phyloP scores from a whole-genome alignment of 2,329 filamentous ascomycete species.

The Pseudogymnoascus sp. region DNA sequence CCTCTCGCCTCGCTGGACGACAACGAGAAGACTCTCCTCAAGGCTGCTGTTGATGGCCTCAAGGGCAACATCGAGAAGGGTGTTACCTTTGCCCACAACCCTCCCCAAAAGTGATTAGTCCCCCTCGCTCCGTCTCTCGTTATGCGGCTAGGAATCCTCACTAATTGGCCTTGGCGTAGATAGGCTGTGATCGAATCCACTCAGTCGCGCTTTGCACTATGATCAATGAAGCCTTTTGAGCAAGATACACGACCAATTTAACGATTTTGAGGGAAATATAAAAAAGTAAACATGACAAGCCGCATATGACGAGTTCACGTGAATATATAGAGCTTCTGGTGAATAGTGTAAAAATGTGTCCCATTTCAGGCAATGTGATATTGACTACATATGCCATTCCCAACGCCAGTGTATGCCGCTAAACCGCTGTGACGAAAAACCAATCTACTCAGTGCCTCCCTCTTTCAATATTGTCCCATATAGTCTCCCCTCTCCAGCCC shows the following conservation, averaged over 20 bases:
- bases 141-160: neutral
- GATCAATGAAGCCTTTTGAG: neutral
- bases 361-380: constrained; percentile 4
- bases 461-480: neutral
- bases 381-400: neutral
- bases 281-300: constrained; percentile 1
- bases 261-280: constrained; percentile 6
- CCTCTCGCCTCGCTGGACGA: constrained; percentile 69
- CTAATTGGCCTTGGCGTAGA: constrained; percentile 29
- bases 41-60: constrained; percentile 67
- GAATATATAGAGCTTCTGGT: neutral
- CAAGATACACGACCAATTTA: neutral
- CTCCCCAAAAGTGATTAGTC: constrained; percentile 73
- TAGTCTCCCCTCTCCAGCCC: neutral
- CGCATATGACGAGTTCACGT: neutral
- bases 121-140: constrained; percentile 17
- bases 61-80: constrained; percentile 94
- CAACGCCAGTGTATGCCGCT: constrained; percentile 24
- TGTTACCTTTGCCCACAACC: constrained; percentile 78
- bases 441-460: neutral
- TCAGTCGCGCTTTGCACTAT: neutral
- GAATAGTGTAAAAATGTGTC: neutral
- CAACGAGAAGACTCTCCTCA: constrained; percentile 81
- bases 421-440: constrained; percentile 16
- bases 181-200: constrained; percentile 35